Evolutionary conservation across 495 filamentous ascomycete species (phyloP).

Genomic region (Aspergillus egyptiacus): DNA sequence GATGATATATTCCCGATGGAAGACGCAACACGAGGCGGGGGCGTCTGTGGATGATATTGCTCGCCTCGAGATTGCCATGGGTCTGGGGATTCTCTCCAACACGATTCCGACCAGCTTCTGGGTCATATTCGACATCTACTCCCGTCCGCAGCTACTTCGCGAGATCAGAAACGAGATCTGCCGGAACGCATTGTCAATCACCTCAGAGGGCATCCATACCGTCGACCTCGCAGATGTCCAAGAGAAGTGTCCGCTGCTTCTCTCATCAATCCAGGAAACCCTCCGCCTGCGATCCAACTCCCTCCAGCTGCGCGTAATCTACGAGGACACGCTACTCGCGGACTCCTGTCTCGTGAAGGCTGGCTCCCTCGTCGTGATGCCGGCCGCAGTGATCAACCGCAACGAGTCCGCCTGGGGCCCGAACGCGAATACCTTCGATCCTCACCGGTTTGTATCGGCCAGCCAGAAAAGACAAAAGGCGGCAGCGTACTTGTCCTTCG

Average conservation of each 20-base stretch:
- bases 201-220: conserved; percentile 15
- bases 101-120: conserved; percentile 44
- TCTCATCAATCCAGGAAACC: conserved; percentile 37
- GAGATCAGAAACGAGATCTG: conserved; percentile 32
- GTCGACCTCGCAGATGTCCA: conserved; percentile 34
- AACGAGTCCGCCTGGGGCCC: conserved; percentile 25
- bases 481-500: conserved; percentile 40
- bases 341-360: conserved; percentile 28
- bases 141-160: conserved; percentile 30
- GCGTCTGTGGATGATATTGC: conserved; percentile 37
- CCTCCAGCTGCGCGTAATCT: conserved; percentile 22
- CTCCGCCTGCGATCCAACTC: conserved; percentile 24
- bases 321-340: conserved; percentile 28
- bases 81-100: conserved; percentile 40
- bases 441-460: conserved; percentile 24
- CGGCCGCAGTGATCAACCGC: conserved; percentile 17
- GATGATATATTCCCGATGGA: conserved; percentile 25
- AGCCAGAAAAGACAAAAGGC: conserved; percentile 8
- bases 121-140: conserved; percentile 38
- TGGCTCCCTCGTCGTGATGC: conserved; percentile 24
- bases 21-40: conserved; percentile 25
- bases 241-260: conserved; percentile 30
- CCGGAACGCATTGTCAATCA: conserved; percentile 16
- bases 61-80: conserved; percentile 32
- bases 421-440: conserved; percentile 23